Base-by-base conservation (phyloP, 2,329 filamentous ascomycete species). In the Cladorrhinum sp. region DNA sequence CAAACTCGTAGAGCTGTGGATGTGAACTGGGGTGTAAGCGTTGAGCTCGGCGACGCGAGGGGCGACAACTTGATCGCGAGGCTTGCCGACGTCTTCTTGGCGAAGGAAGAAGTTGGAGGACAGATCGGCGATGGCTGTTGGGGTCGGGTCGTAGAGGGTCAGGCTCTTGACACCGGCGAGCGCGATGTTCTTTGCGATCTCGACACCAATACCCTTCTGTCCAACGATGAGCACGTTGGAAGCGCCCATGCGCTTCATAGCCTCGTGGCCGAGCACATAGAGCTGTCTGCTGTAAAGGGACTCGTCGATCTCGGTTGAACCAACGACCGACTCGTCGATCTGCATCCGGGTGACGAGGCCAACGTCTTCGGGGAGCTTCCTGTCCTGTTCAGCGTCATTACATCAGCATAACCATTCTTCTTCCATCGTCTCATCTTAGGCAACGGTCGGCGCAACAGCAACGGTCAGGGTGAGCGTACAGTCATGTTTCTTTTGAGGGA, bases 161-260 rank as follows among this genome's bases (percentile, higher is more conserved):
- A 99, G 80, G 72, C 93, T 97, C 83, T 99, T 99, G 78, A 99
- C 95, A 74, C 95, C 95, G 69, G 95, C 95, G 69, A 99, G 88
- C 62, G 95, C 95, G 72, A 99, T 92, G 72, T 99, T 99, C 84
- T 99, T 99, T 72, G 95, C 94, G 70, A 99, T 95, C 78, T 99
- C 95, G 59, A 97, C 94, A 80, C 95, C 95, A 46, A 99, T 85
- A 56, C 95, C 95, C 75, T 95, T 94, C 68, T 98, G 81, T 66
- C 95, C 95, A 64, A 94, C 90, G 60, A 99, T 83, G 57, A 99
- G 89, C 62, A 99, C 86, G 73, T 98, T 96, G 59, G 95, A 98
- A 64, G 92, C 91, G 72, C 93, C 86, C 95, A 99, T 99, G 72
- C 95, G 92, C 83, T 96, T 98, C 95, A 99, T 99, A 67, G 95